phyloP scores from a whole-genome alignment of 345 rosid species.

The Brassica incana region DNA sequence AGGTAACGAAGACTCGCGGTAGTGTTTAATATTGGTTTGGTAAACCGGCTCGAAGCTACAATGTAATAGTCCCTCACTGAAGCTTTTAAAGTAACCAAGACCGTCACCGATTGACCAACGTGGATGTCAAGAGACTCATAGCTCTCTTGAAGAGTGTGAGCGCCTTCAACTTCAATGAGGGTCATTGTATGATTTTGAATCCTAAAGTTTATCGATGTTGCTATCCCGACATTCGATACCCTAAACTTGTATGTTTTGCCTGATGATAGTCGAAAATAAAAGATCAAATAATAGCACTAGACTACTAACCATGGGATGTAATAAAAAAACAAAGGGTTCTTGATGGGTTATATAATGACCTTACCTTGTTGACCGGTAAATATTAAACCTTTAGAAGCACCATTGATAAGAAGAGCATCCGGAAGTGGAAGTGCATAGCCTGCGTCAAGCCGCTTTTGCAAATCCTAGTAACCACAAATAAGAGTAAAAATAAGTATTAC shows the following conservation, averaged over 20 bases:
- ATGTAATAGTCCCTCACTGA: constrained; percentile 58
- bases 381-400: constrained; percentile 38
- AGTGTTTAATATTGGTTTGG: constrained; percentile 48
- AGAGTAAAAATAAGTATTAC: neutral
- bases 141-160: constrained; percentile 65
- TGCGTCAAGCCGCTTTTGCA: constrained; percentile 48
- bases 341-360: neutral
- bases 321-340: neutral
- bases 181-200: constrained; percentile 72
- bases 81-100: constrained; percentile 52
- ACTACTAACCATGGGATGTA: neutral
- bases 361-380: constrained; percentile 66
- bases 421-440: constrained; percentile 56
- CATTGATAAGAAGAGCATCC: constrained; percentile 76
- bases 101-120: constrained; percentile 68
- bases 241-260: constrained; percentile 74
- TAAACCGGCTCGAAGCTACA: constrained; percentile 82
- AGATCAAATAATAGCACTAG: neutral
- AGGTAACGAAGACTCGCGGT: constrained; percentile 68
- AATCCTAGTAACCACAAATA: constrained; percentile 43
- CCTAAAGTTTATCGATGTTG: constrained; percentile 75
- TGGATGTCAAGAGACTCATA: constrained; percentile 80
- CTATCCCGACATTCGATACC: constrained; percentile 71
- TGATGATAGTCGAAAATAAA: constrained; percentile 25
- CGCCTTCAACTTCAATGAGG: constrained; percentile 88